A percentile compares a stretch with the other conserved stretches of the same genome.
phyloP scores from a whole-genome alignment of 176 grass and related monocot species.

The Pharus latifolius region DNA sequence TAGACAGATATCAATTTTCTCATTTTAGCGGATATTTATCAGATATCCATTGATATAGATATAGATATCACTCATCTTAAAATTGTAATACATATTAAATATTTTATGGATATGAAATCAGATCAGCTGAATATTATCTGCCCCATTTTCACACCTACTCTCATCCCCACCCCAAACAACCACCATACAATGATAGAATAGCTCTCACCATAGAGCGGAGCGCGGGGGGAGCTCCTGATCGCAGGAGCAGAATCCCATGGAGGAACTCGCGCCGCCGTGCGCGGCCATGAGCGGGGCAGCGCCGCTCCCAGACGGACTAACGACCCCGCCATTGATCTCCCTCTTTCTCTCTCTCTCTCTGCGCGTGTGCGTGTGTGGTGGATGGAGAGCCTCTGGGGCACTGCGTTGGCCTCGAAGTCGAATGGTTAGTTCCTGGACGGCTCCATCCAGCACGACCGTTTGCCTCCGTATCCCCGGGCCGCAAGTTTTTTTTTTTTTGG shows the following conservation, averaged over 20 bases:
- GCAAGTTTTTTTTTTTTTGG: background rate
- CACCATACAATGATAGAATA: no score
- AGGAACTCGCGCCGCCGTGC: background rate
- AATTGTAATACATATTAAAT: no score
- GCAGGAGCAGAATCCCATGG: slow-evolving; percentile 9
- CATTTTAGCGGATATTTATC: no score
- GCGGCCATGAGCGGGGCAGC: slow-evolving; percentile 22
- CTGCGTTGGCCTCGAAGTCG: slow-evolving; percentile 17
- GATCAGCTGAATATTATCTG: no score
- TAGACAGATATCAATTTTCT: no score
- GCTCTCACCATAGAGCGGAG: slow-evolving; percentile 22
- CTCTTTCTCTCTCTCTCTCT: background rate
- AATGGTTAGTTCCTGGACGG: background rate
- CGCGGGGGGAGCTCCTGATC: background rate
- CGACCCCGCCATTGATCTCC: slow-evolving; percentile 31
- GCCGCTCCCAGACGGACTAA: slow-evolving; percentile 32
- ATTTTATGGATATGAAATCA: no score
- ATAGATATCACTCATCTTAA: no score
- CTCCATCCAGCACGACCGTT: slow-evolving; percentile 2
- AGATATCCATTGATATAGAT: no score
- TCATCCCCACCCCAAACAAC: no score
- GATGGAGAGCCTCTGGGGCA: background rate
- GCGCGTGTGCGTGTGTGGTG: background rate
- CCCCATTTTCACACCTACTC: no score
- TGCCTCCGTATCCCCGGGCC: background rate